phyloP scores from a whole-genome alignment of 768 basidiomycete genomes.

The Paxillus ammoniavirescens region DNA sequence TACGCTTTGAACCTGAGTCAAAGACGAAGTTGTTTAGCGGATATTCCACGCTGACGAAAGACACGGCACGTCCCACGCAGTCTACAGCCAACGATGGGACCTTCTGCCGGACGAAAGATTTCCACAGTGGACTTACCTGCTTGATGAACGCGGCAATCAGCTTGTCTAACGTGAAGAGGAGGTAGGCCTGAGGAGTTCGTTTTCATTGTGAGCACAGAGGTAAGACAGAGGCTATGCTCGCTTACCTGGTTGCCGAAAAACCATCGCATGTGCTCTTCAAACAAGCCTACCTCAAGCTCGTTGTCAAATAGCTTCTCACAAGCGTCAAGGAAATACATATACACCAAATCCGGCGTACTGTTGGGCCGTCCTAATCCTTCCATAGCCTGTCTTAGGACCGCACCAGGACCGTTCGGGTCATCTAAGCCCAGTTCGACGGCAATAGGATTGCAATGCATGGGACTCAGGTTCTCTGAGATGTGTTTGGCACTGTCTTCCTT shows the following conservation, averaged over 20 bases:
- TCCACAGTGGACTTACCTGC: conserved; percentile 55
- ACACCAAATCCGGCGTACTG: conserved; percentile 66
- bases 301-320: conserved; percentile 93
- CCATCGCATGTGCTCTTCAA: conserved; percentile 95
- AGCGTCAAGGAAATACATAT: conserved; percentile 84
- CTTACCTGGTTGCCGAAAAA: conserved; percentile 86
- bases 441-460: conserved; percentile 73
- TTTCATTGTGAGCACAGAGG: conserved; percentile 4
- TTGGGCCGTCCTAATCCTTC: conserved; percentile 52
- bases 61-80: not conserved
- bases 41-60: not conserved
- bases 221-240: not conserved
- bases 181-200: conserved; percentile 68
- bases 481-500: conserved; percentile 76
- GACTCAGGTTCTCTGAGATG: conserved; percentile 63
- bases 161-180: conserved; percentile 93
- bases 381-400: conserved; percentile 62
- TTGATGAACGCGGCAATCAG: conserved; percentile 86
- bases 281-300: conserved; percentile 88
- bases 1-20: conserved; percentile 77
- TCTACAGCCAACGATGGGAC: not conserved
- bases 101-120: not conserved
- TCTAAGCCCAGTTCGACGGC: conserved; percentile 84
- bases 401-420: conserved; percentile 74
- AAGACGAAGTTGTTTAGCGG: not conserved